Percentiles rank a stretch among this genome's conserved stretches.
phyloP scores from a whole-genome alignment of 768 basidiomycete genomes.

The Amanita inopinata region DNA sequence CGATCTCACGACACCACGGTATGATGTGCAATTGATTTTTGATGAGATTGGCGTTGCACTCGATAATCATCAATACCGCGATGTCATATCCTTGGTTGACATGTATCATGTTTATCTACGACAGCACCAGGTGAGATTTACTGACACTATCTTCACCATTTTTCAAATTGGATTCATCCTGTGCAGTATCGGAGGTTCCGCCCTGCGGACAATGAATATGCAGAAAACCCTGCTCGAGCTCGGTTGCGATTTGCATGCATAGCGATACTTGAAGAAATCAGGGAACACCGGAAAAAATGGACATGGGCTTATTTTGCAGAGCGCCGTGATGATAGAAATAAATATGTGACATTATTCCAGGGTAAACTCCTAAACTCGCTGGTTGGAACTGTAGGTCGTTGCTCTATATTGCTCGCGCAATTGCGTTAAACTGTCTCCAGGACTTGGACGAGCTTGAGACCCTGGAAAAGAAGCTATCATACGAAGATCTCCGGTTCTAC shows the following conservation, averaged over 20 bases:
- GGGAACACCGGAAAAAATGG: slow-evolving; percentile 78
- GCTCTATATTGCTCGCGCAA: not conserved
- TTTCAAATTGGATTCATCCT: not conserved
- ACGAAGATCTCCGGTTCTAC: slow-evolving; percentile 96
- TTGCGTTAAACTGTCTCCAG: slow-evolving; percentile 22
- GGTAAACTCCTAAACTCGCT: slow-evolving; percentile 52
- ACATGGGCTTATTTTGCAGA: slow-evolving; percentile 87
- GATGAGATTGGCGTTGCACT: slow-evolving; percentile 88
- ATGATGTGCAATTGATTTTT: slow-evolving; percentile 81
- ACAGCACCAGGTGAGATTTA: slow-evolving; percentile 53
- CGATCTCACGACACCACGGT: slow-evolving; percentile 66
- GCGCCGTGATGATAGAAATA: slow-evolving; percentile 77
- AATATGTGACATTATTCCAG: slow-evolving; percentile 80
- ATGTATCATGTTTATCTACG: slow-evolving; percentile 95
- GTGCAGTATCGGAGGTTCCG: slow-evolving; percentile 75
- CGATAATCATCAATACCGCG: slow-evolving; percentile 91
- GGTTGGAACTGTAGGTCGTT: slow-evolving; percentile 42
- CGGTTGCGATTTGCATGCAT: slow-evolving; percentile 69
- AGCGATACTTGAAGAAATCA: slow-evolving; percentile 76
- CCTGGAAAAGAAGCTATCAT: slow-evolving; percentile 76
- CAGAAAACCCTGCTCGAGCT: slow-evolving; percentile 51
- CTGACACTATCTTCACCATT: not conserved
- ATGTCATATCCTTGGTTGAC: slow-evolving; percentile 85
- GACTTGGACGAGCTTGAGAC: slow-evolving; percentile 43
- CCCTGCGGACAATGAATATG: slow-evolving; percentile 52